phyloP scores from a whole-genome alignment of 768 basidiomycete genomes.

The Suillus tomentosus region DNA sequence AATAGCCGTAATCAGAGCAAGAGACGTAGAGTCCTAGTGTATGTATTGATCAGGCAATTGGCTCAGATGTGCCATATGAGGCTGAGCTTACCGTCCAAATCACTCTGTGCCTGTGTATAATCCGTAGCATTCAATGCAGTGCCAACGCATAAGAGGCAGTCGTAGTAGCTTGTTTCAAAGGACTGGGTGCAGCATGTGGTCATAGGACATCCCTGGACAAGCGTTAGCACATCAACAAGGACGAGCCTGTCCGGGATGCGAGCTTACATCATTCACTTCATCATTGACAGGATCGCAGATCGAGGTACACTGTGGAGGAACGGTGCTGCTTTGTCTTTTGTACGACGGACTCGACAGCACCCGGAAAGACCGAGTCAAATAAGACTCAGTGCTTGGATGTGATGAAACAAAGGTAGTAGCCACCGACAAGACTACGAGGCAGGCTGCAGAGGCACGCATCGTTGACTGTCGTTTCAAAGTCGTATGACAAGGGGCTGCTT shows the following conservation, averaged over 20 bases:
- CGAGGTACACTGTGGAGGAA: slow-evolving; percentile 27
- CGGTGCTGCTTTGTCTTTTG: slow-evolving; percentile 19
- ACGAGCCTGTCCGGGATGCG: background rate
- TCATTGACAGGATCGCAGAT: slow-evolving; percentile 24
- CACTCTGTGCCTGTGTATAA: slow-evolving; percentile 31
- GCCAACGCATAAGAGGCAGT: slow-evolving; percentile 45
- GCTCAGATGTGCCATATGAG: background rate
- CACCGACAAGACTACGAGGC: slow-evolving; percentile 12
- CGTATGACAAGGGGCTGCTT: background rate
- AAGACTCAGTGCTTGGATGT: slow-evolving; percentile 6
- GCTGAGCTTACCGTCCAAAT: slow-evolving; percentile 37
- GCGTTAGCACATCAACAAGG: slow-evolving; percentile 13
- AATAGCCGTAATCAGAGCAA: slow-evolving; percentile 28
- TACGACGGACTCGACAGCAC: slow-evolving; percentile 11
- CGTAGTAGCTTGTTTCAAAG: slow-evolving; percentile 43
- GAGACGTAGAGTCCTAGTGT: slow-evolving; percentile 26
- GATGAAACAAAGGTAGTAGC: slow-evolving; percentile 10
- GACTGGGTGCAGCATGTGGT: slow-evolving; percentile 40
- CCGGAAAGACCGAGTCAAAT: slow-evolving; percentile 11
- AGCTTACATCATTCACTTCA: slow-evolving; percentile 27
- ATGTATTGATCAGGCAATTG: background rate
- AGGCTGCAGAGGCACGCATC: slow-evolving; percentile 19
- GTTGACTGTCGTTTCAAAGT: slow-evolving; percentile 6
- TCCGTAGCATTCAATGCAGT: slow-evolving; percentile 25
- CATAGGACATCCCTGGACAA: slow-evolving; percentile 29